phyloP scores from a whole-genome alignment of 441 rosid species.

The Manihot esculenta region DNA sequence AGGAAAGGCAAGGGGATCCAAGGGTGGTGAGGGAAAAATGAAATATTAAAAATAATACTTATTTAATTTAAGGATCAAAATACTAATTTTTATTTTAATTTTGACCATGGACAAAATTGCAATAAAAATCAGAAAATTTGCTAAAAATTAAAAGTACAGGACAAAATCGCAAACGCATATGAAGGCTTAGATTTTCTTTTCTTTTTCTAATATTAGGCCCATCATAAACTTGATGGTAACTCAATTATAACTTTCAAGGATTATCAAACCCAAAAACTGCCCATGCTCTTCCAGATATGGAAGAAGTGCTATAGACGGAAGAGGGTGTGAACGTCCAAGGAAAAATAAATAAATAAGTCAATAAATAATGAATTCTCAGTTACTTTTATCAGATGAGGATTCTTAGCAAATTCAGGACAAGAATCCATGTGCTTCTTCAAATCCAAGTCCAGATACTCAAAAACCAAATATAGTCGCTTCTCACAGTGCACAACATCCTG shows the following conservation, averaged over 20 bases:
- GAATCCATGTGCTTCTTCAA: slow-evolving; percentile 98
- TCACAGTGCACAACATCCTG: slow-evolving; percentile 99
- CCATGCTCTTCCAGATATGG: neutral
- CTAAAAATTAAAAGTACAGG: neutral
- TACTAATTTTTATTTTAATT: too few relatives aligned
- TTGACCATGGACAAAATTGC: too few relatives aligned
- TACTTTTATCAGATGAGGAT: slow-evolving; percentile 78
- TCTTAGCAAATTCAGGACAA: slow-evolving; percentile 86
- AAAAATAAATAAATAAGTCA: neutral
- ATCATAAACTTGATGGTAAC: too few relatives aligned
- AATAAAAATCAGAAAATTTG: neutral
- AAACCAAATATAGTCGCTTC: slow-evolving; percentile 87
- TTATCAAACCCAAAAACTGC: neutral
- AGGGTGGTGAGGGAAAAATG: too few relatives aligned
- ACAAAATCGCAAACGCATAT: too few relatives aligned
- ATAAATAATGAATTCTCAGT: slow-evolving; percentile 23
- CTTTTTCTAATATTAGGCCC: too few relatives aligned
- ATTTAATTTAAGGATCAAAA: too few relatives aligned
- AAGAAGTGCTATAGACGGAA: slow-evolving; percentile 9
- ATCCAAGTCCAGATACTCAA: slow-evolving; percentile 96
- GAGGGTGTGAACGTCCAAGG: slow-evolving; percentile 6
- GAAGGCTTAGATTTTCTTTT: too few relatives aligned
- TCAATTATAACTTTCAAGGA: neutral
- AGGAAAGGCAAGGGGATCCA: too few relatives aligned
- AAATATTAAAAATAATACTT: too few relatives aligned